A percentile compares a stretch with the other conserved stretches of the same genome.
phyloP scores from a whole-genome alignment of 1,284 basidiomycete genomes.

The Cerioporus squamosus region DNA sequence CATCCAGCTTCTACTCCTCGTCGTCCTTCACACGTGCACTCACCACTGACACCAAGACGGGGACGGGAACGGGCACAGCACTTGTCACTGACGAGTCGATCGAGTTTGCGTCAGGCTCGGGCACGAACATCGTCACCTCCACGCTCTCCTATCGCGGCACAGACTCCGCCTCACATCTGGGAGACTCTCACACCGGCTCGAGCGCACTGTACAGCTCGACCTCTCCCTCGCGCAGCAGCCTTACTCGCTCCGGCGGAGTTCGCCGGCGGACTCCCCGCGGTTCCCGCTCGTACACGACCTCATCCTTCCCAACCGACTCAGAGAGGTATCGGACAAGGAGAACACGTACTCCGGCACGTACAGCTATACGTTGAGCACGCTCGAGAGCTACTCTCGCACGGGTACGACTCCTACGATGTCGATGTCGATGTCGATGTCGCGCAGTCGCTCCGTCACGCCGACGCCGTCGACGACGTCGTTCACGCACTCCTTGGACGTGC shows the following conservation, averaged over 20 bases:
- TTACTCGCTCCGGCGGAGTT: constrained; percentile 64
- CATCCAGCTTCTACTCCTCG: constrained; percentile 39
- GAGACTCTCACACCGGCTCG: constrained; percentile 56
- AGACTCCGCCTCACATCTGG: constrained; percentile 58
- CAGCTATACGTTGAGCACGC: constrained; percentile 34
- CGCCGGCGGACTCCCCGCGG: constrained; percentile 51
- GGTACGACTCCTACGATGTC: constrained; percentile 21
- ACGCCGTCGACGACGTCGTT: constrained; percentile 39
- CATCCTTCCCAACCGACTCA: constrained; percentile 38
- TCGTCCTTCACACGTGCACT: constrained; percentile 34
- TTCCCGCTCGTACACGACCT: constrained; percentile 39
- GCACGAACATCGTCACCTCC: constrained; percentile 52
- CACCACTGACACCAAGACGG: constrained; percentile 24
- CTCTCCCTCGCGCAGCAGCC: constrained; percentile 37
- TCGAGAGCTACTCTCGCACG: constrained; percentile 34
- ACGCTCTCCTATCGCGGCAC: constrained; percentile 60
- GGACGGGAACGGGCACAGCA: constrained; percentile 24
- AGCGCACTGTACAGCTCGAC: constrained; percentile 32
- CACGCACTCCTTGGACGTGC: constrained; percentile 23
- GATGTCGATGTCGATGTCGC: constrained; percentile 11
- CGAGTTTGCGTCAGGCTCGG: constrained; percentile 25
- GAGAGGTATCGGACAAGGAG: constrained; percentile 60
- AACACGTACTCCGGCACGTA: constrained; percentile 41
- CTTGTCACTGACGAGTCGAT: constrained; percentile 21
- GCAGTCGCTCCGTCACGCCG: constrained; percentile 35